phyloP scores from a whole-genome alignment of 768 basidiomycete species.

The Podaxis mareebaensis region DNA sequence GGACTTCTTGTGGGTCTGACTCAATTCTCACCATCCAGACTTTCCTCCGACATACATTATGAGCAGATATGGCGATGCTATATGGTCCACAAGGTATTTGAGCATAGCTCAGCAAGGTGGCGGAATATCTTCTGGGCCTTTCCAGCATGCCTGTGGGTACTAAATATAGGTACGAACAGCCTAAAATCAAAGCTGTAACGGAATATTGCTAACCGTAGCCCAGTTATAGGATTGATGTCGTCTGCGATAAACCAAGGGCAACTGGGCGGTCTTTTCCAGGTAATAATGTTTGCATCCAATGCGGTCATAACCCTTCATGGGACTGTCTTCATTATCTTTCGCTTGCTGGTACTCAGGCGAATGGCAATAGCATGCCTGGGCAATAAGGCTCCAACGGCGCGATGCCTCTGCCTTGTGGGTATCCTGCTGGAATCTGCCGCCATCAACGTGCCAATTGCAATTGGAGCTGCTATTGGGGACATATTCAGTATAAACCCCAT shows the following conservation, averaged over 20 bases:
- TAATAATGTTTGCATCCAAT: not conserved
- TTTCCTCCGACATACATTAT: not conserved
- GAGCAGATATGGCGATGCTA: conserved; percentile 8
- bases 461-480: not conserved
- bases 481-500: not conserved
- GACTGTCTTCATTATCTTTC: not conserved
- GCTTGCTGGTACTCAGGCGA: not conserved
- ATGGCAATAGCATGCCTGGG: not conserved
- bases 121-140: conserved; percentile 2
- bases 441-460: not conserved
- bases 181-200: not conserved
- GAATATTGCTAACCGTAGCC: not conserved
- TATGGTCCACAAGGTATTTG: not conserved
- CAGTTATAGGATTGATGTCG: not conserved
- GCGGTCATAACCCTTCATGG: not conserved
- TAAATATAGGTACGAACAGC: not conserved
- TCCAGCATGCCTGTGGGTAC: not conserved
- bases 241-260: too few species aligned
- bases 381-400: not conserved
- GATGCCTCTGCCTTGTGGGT: not conserved
- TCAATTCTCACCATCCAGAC: too few species aligned
- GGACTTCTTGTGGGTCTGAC: conserved; percentile 1
- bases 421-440: not conserved
- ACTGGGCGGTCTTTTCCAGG: too few species aligned
- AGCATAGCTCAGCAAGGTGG: not conserved